These are phyloP conservation scores for Diaporthe nobilis DNA, from an alignment of 2,329 filamentous ascomycete species.

Conservation along the genomic window DNA sequence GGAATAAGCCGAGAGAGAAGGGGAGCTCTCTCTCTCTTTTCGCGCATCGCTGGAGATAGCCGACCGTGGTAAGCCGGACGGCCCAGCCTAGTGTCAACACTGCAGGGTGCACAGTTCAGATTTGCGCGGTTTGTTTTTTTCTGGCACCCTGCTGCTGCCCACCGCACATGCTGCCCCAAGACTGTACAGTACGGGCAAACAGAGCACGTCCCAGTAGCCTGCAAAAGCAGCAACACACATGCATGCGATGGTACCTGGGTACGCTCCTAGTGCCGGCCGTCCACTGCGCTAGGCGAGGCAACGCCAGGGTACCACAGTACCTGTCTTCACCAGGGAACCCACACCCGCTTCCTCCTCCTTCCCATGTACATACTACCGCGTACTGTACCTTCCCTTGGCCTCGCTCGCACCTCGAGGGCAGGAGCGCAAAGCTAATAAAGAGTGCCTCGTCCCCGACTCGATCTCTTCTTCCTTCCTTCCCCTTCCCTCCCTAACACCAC, in stretches of 20 bases:
- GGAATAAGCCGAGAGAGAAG: constrained; percentile 30
- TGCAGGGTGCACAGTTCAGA: constrained; percentile 33
- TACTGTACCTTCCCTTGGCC: constrained; percentile 17
- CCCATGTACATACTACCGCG: constrained; percentile 27
- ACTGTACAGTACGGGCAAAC: constrained; percentile 4
- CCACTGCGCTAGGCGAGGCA: constrained; percentile 7
- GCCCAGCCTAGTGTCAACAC: constrained; percentile 28
- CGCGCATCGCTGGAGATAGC: constrained; percentile 31
- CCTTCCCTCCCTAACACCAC: constrained; percentile 44
- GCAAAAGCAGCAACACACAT: not conserved
- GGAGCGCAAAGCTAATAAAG: constrained; percentile 37
- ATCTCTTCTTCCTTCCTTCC: constrained; percentile 43
- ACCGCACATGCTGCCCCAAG: not conserved
- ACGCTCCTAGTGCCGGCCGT: constrained; percentile 24
- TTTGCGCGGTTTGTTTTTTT: constrained; percentile 34
- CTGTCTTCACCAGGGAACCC: constrained; percentile 12
- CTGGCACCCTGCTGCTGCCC: constrained; percentile 11
- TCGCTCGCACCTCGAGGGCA: constrained; percentile 25
- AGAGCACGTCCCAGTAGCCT: not conserved
- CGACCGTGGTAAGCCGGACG: constrained; percentile 27
- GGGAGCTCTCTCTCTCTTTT: constrained; percentile 6
- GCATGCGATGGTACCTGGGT: constrained; percentile 29
- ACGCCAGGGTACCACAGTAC: constrained; percentile 30
- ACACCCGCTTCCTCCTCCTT: constrained; percentile 22
- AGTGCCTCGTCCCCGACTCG: constrained; percentile 40